Percentiles rank a stretch among this genome's conserved stretches.
These are phyloP conservation scores for Penicillium lividum DNA, from an alignment of 495 filamentous ascomycete genomes.

Conservation along the genomic window DNA sequence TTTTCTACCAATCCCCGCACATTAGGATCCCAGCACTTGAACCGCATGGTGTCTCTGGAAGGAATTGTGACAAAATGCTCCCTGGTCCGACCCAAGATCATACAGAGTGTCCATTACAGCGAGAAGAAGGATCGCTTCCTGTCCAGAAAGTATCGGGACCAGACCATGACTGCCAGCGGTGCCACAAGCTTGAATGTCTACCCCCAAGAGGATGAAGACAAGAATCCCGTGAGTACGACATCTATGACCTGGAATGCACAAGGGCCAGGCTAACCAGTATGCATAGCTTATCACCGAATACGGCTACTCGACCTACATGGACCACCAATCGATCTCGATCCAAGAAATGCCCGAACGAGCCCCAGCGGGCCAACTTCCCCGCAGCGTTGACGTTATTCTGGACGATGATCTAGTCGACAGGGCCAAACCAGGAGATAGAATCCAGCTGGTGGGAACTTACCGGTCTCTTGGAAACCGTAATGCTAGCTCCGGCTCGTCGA, in stretches of 20 bases:
- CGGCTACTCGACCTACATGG: slow-evolving; percentile 90
- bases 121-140: slow-evolving; percentile 82
- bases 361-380: slow-evolving; percentile 91
- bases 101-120: slow-evolving; percentile 95
- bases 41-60: slow-evolving; percentile 95
- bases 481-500: slow-evolving; percentile 78
- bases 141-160: slow-evolving; percentile 85
- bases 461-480: slow-evolving; percentile 93
- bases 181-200: slow-evolving; percentile 87
- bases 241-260: background rate
- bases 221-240: slow-evolving; percentile 55
- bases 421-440: slow-evolving; percentile 92
- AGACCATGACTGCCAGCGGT: slow-evolving; percentile 92
- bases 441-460: slow-evolving; percentile 94
- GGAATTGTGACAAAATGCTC: slow-evolving; percentile 97
- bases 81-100: slow-evolving; percentile 91
- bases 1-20: slow-evolving; percentile 94
- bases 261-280: slow-evolving; percentile 13
- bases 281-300: slow-evolving; percentile 83
- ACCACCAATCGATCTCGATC: slow-evolving; percentile 97
- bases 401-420: slow-evolving; percentile 96
- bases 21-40: slow-evolving; percentile 81
- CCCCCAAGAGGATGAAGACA: slow-evolving; percentile 89
- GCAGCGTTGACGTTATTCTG: slow-evolving; percentile 95
- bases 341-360: slow-evolving; percentile 99